Base-by-base conservation (phyloP, 306 rosid genomes). In the Quercus parvula region DNA sequence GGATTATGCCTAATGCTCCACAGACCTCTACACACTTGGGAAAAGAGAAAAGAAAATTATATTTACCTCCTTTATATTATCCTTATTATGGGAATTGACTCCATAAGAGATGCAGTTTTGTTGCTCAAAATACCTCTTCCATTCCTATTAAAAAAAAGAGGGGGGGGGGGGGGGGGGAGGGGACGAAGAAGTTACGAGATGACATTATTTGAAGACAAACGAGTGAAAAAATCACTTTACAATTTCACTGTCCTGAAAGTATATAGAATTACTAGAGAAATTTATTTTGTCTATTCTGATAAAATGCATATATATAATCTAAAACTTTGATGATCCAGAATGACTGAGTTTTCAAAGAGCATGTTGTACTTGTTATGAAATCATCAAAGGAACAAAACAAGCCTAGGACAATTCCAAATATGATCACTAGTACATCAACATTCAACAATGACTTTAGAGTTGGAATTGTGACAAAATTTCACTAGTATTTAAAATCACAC, bases 51-150 rank as follows among this genome's bases (percentile, higher is more conserved):
- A 75, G 82, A 73, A 58, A 68, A 69, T 76, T 72, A 35, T 62
- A 73, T 74, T 85, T 87, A 94, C 97, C 98, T 92, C 85, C 85
- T 73, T 86, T 77, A 89, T 87, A 61, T 52, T 91, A 25, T 90
- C 94, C 84, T 91, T 90, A 76, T 94, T 91, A 77, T 94, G 97
- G 79, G 97, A 90, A 88, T 92, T 88, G 77, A 92, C 97, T 71
- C 86, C 94, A 85, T 79, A 92, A 12, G 89, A 83, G 71, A 81
- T 22, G 85, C 80, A 87, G 70, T 86, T 84, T 56, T 75, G 89
- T 75, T 83, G 82, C 77, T 77, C 89, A 82, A 90, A 87, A 77
- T 88, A 85, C 27, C 87, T 83, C 77, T 68, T 76, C 99, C 97
- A 94, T 38, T 55, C 97, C 98, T 94, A 69, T 71, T 75, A 56